Evolutionary conservation across 371 early-diverging fungal genomes (phyloP), one percentile per base, ranked within the genome.

Genomic region (Rhizoclosmatium hyalinum): DNA sequence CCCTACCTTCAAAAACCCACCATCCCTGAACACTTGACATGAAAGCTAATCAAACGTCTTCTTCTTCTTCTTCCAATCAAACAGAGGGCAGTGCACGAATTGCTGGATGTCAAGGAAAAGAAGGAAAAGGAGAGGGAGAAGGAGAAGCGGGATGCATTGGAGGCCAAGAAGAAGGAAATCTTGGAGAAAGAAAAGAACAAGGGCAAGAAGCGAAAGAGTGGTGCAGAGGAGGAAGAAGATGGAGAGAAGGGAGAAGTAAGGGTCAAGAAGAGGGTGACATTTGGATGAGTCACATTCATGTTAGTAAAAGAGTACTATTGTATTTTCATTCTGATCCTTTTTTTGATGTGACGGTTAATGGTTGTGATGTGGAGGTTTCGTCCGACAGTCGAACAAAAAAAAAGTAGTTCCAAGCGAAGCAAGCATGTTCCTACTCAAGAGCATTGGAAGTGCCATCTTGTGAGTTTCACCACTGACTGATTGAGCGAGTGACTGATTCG

Each of bases 131-230:
- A 39, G 10, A 58, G 47, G 50, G 72, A 61, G 24, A 71, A 46
- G 42, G 47, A 61, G 39, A 73, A 65, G 68, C 14, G 45, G 39
- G 4, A 45, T 3, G n/a, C 44, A 43, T 19, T 72, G 61, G 62
- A 76, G 47, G 68, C 47, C 45, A 76, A 76, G 67, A 76, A 76
- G 65, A 60, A 60, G 55, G 77, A 76, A 54, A 64, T 76, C 32
- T 68, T 76, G 24, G 72, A 72, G 44, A n/a, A 64, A 55, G 41
- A 69, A 56, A 75, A 70, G 42, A 71, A 32, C 64, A 63, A 54
- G 53, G 3, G 32, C 12, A 43, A 55, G 32, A 57, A 58, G 53
- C 6, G 55, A 50, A 67, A 64, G 43, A 19, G 32, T 3, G 60
- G 10, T 14, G 12, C 50, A 24, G 44, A 73, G 73, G 4, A 46